Conservation (phyloP, 2,329 filamentous ascomycete species). For the Sphaerulina vaccinii region DNA sequence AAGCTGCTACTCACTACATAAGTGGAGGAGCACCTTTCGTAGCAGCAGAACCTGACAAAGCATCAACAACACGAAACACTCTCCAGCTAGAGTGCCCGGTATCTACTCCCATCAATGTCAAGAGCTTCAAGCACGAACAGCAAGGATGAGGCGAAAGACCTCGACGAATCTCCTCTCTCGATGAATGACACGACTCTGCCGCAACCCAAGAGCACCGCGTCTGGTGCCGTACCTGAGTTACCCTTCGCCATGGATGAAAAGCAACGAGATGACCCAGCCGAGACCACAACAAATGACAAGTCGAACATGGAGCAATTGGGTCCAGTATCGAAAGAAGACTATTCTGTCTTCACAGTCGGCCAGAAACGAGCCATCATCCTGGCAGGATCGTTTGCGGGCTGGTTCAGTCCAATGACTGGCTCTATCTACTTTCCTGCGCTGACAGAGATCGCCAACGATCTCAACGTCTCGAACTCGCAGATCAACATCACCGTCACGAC, state of each 20-base stretch:
- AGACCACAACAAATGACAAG: neutral
- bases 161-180: neutral
- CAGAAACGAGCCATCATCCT: conserved; percentile 36
- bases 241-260: neutral
- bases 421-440: conserved; percentile 43
- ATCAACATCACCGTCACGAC: conserved; percentile 54
- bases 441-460: conserved; percentile 38
- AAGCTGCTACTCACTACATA: too few species aligned
- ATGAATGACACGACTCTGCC: neutral
- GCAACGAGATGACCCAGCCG: neutral
- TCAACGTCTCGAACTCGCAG: conserved; percentile 43
- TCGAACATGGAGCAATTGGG: conserved; percentile 4
- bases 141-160: neutral
- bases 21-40: too few species aligned
- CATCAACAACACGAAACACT: too few species aligned
- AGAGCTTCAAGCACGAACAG: neutral
- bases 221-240: neutral
- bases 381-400: conserved; percentile 29
- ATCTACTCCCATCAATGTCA: neutral
- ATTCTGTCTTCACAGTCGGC: conserved; percentile 33
- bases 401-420: conserved; percentile 37
- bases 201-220: neutral
- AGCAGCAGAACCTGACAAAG: too few species aligned
- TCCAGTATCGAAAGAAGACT: conserved; percentile 26
- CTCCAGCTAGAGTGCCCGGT: neutral